phyloP scores from a whole-genome alignment of 108 stramenopile genomes.

The Epipyxis sp. region DNA sequence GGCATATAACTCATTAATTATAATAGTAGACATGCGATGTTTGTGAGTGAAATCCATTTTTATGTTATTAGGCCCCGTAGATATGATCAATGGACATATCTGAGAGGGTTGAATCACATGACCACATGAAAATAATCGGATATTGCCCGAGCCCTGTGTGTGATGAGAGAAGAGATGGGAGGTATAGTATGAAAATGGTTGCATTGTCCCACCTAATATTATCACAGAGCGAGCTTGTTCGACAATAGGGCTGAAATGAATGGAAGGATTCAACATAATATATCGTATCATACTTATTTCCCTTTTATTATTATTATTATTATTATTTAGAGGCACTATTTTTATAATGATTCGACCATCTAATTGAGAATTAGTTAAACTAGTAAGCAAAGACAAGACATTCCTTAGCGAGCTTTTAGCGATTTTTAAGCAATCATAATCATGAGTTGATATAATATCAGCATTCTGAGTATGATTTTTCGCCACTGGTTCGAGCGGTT shows the following conservation, averaged over 20 bases:
- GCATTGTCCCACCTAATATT: constrained; percentile 93
- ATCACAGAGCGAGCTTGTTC: constrained; percentile 78
- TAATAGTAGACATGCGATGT: constrained; percentile 51
- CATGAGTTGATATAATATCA: too few relatives aligned
- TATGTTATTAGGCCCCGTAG: constrained; percentile 38
- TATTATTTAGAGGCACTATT: not conserved
- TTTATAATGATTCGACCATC: constrained; percentile 25
- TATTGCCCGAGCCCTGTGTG: not conserved
- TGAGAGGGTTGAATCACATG: constrained; percentile 79
- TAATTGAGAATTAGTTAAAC: not conserved
- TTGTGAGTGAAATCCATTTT: constrained; percentile 79
- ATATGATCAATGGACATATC: constrained; percentile 50
- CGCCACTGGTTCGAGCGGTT: not conserved
- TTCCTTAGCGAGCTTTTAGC: too few relatives aligned
- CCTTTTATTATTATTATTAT: constrained; percentile 24
- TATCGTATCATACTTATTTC: constrained; percentile 58
- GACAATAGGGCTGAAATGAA: constrained; percentile 69
- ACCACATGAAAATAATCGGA: constrained; percentile 80
- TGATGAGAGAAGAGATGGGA: too few relatives aligned
- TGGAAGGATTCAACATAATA: constrained; percentile 78
- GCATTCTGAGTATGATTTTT: not conserved
- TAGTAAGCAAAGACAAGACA: not conserved
- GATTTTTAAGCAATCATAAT: too few relatives aligned
- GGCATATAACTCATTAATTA: constrained; percentile 75
- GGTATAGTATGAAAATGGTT: constrained; percentile 67